Conservation (phyloP, 805 yeast genomes). For the Candida manassasensis region DNA sequence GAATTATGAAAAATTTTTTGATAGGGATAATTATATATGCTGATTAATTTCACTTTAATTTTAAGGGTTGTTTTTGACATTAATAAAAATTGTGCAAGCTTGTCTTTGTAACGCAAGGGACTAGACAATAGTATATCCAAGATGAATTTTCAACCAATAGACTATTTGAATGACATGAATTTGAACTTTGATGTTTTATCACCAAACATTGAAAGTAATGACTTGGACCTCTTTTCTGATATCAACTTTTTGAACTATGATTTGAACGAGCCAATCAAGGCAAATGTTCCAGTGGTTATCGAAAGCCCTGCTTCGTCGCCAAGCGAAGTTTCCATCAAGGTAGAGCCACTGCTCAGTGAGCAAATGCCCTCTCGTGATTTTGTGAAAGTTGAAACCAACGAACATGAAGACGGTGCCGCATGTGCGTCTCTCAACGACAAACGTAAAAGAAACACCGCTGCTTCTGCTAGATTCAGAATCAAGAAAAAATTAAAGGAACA, state of each 20-base stretch:
- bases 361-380: no score
- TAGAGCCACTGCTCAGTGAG: no score
- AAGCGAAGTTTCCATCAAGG: no score
- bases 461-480: conserved; percentile 88
- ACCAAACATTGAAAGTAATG: conserved; percentile 15
- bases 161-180: conserved; percentile 37
- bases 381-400: conserved; percentile 1
- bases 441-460: conserved; percentile 86
- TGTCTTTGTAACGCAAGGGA: no score
- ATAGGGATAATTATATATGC: no score
- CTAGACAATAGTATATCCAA: no score
- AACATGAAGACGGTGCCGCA: neutral
- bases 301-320: conserved; percentile 1
- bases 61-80: neutral
- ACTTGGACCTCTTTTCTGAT: conserved; percentile 37
- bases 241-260: conserved; percentile 39
- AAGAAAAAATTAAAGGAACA: conserved; percentile 90
- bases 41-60: neutral
- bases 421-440: conserved; percentile 44
- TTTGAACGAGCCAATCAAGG: conserved; percentile 11
- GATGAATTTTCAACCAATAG: conserved; percentile 40
- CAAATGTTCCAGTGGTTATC: conserved; percentile 2
- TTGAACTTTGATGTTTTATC: conserved; percentile 27
- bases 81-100: neutral
- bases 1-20: no score